Evolutionary conservation across 345 rosid species (phyloP).

Genomic region (Eucalyptus cloeziana): DNA sequence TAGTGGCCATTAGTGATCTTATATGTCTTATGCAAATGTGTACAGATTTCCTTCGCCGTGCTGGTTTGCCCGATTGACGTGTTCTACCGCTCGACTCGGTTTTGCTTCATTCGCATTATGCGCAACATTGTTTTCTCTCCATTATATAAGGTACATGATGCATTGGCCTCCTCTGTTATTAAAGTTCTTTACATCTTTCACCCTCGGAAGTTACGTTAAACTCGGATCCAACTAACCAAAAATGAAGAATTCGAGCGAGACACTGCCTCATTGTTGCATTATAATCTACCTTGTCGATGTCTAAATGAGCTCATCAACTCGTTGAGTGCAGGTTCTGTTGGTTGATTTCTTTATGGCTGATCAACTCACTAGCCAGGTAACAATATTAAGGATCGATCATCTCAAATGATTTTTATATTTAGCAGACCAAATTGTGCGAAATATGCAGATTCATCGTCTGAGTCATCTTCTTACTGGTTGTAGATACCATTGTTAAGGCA

Average conservation of each 20-base stretch:
- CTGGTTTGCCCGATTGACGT: conserved; percentile 82
- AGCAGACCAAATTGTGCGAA: background rate
- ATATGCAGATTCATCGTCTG: background rate
- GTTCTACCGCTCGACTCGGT: conserved; percentile 80
- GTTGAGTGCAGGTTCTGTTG: conserved; percentile 55
- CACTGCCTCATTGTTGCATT: background rate
- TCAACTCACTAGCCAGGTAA: conserved; percentile 97
- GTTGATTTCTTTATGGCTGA: conserved; percentile 98
- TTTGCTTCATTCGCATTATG: conserved; percentile 60
- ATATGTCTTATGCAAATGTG: background rate
- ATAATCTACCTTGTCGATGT: background rate
- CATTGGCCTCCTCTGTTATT: background rate
- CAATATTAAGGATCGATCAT: background rate
- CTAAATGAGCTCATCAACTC: background rate
- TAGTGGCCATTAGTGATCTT: background rate
- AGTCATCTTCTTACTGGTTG: background rate
- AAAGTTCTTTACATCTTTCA: background rate
- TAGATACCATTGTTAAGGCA: conserved; percentile 88
- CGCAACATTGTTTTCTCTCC: conserved; percentile 90
- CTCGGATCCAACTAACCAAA: background rate
- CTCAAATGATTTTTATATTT: background rate
- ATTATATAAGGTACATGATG: conserved; percentile 50
- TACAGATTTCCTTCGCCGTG: conserved; percentile 54
- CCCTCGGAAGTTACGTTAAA: background rate
- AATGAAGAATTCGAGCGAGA: background rate